Base-by-base conservation (phyloP, 352 stramenopile species). In the Blastocystis hominis region DNA sequence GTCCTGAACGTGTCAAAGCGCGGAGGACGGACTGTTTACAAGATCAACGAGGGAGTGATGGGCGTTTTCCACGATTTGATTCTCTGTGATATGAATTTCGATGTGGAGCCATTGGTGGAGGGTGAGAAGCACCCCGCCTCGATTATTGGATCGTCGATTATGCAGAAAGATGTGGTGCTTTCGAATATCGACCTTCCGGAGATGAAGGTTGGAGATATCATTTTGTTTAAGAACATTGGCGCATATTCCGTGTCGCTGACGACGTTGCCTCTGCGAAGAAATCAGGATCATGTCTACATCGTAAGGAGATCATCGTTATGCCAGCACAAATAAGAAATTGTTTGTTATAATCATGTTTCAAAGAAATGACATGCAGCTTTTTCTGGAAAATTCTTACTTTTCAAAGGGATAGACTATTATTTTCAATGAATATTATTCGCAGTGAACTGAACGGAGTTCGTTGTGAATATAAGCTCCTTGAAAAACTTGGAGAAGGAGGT, bases 21-120 rank as follows among this genome's bases (percentile, higher is more conserved):
- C 4, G 46, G 40, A 20, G 50, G n/a, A 38, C 34, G 15, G 30
- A 13, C 24, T 2, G 38, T 87, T 15, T 87, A 87, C n/a, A 40
- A 46, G 13, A 47, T 87, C 44, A 78, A 78, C 53, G 77, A 87
- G 66, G 77, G 77, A 36, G 66, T 87, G 62, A 78, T 59, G 15
- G 77, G 77, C 6, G 56, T 75, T 17, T 87, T 87, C 55, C 72
- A 87, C 42, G 77, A 87, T 24, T n/a, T 34, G 44, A 7, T 77
- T 38, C 77, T 87, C 7, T 30, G 20, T 42, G 55, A 56, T 15
- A 4, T 87, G 62, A 24, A 76, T 38, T 54, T 64, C 3, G 3
- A 30, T 36, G 6, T 34, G 24, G 44, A 46, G 44, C 42, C 66
- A 10, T 47, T 87, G 36, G 34, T 46, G 38, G 46, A 62, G 13